phyloP scores from a whole-genome alignment of 2,329 filamentous ascomycete genomes.

The Tolypocladium album region DNA sequence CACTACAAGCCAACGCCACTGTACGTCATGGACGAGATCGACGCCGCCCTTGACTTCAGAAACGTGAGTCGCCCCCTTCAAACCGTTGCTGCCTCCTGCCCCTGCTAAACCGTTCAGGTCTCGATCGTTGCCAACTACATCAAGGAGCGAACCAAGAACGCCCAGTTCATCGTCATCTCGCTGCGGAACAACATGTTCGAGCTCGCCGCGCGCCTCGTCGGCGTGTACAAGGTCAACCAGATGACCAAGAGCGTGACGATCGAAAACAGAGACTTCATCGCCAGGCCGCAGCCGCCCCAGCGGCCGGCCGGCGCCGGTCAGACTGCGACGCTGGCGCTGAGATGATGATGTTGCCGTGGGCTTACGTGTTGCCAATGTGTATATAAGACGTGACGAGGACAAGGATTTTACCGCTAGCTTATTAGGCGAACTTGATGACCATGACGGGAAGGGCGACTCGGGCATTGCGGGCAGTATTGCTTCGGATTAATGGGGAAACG shows the following conservation, averaged over 20 bases:
- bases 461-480: neutral
- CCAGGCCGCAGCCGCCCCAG: slow-evolving; percentile 23
- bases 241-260: slow-evolving; percentile 93
- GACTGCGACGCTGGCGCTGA: slow-evolving; percentile 23
- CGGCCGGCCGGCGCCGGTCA: slow-evolving; percentile 14
- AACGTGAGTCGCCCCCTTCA: slow-evolving; percentile 58
- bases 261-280: slow-evolving; percentile 71
- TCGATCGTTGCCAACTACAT: slow-evolving; percentile 98
- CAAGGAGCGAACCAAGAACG: slow-evolving; percentile 98
- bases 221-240: slow-evolving; percentile 99
- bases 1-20: slow-evolving; percentile 96
- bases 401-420: neutral
- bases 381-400: neutral
- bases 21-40: slow-evolving; percentile 99
- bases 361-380: slow-evolving; percentile 1
- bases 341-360: slow-evolving; percentile 16
- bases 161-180: slow-evolving; percentile 97
- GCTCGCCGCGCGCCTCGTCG: slow-evolving; percentile 85
- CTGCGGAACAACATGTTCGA: slow-evolving; percentile 99
- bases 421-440: neutral
- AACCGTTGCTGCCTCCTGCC: neutral
- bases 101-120: slow-evolving; percentile 42
- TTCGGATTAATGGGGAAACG: neutral
- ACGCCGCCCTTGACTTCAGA: slow-evolving; percentile 92
- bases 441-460: slow-evolving; percentile 2